Evolutionary conservation across 495 filamentous ascomycete genomes (phyloP), one percentile per base, ranked within the genome.

Genomic region (Amorphotheca resinae): DNA sequence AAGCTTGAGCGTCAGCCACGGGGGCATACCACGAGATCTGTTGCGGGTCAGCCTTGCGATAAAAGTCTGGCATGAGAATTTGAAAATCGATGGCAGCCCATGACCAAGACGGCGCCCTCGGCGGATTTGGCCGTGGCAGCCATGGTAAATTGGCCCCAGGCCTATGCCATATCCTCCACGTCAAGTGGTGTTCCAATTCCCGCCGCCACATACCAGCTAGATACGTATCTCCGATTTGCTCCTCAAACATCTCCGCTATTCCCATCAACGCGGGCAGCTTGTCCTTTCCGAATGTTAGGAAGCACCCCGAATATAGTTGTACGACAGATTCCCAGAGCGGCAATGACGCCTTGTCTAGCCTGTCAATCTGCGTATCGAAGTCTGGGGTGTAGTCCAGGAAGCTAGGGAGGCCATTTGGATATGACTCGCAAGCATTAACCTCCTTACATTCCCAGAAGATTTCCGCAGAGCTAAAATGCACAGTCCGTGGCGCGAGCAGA

Each of bases 361-460:
- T 6, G 12, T 6, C 6, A 30, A 30, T 30, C 6, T 6, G 25
- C 12, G 6, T 12, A 12, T 12, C 25, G 6, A 30, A 6, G 25
- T 12, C 25, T 30, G 25, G 12, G 12, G 12, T 21, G 5, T 25
- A 20, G 5, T 41, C n/a, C n/a, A n/a, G n/a, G n/a, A n/a, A n/a
- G n/a, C n/a, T n/a, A n/a, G 38, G 38, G 6, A 30, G 6, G 9
- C 17, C 8, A 3, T 44, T 20, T 14, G 31, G 32, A 30, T 26
- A 38, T 4, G 32, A n/a, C 16, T 44, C 42, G 34, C 42, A 44
- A 8, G 32, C 42, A 4, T 9, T 3, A 8, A 15, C 5, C 9
- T 25, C 18, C 1, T 14, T 20, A 26, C 59, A 64, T 35, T 62
- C 50, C 58, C 59, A 64, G 32, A 45, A 58, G 4, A 61, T 22